These are phyloP conservation scores for Odontarrhena argentea DNA, from an alignment of 345 rosid genomes.

Conservation along the genomic window DNA sequence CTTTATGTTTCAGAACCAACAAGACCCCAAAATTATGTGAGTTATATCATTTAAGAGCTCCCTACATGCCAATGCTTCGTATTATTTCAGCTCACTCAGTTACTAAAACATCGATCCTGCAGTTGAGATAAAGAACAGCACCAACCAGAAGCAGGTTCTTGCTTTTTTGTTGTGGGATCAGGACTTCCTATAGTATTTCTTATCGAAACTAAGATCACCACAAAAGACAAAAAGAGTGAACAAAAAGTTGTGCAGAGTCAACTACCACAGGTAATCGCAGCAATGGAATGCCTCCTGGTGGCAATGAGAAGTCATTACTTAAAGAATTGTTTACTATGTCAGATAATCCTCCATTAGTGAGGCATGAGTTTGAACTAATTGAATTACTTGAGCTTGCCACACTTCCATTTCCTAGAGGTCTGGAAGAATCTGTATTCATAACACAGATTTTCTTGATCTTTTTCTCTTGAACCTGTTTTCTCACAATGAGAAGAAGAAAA, in stretches of 20 bases:
- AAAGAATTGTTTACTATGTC: constrained; percentile 47
- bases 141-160: constrained; percentile 17
- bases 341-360: constrained; percentile 66
- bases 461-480: constrained; percentile 86
- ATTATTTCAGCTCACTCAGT: constrained; percentile 30
- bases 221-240: constrained; percentile 11
- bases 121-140: constrained; percentile 21
- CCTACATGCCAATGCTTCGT: constrained; percentile 20
- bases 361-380: constrained; percentile 44
- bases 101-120: constrained; percentile 13
- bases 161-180: constrained; percentile 3
- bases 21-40: constrained; percentile 1
- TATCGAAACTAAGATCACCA: constrained; percentile 24
- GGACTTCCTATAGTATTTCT: constrained; percentile 11
- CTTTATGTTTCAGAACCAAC: constrained; percentile 9
- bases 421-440: constrained; percentile 76
- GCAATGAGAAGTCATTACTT: constrained; percentile 58
- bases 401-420: constrained; percentile 69
- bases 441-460: constrained; percentile 83
- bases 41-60: neutral
- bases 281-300: constrained; percentile 71
- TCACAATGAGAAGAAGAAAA: constrained; percentile 18
- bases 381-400: constrained; percentile 70
- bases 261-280: constrained; percentile 87
- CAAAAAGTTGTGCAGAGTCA: constrained; percentile 35